Percentiles rank a stretch among this genome's conserved stretches.
Evolutionary conservation across 805 yeast genomes (phyloP).

Genomic region (Dipodascopsis uninucleata): DNA sequence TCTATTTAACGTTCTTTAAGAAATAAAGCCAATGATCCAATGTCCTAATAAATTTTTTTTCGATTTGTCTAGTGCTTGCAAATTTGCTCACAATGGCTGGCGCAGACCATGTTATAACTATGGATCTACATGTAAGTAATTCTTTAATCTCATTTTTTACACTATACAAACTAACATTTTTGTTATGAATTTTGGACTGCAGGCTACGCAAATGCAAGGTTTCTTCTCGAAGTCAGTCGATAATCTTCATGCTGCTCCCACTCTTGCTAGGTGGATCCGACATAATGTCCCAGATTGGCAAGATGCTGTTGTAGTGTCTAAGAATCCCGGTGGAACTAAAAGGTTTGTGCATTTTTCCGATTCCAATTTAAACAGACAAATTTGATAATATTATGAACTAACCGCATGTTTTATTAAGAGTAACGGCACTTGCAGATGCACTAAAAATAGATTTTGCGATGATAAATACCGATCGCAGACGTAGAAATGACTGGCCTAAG

Average conservation of each 20-base stretch:
- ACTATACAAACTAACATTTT: background rate
- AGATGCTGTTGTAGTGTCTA: constrained; percentile 94
- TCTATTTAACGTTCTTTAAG: background rate
- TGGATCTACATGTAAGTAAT: constrained; percentile 66
- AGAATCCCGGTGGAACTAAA: constrained; percentile 98
- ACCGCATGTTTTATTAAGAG: constrained; percentile 36
- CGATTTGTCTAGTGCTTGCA: constrained; percentile 63
- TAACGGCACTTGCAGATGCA: constrained; percentile 95
- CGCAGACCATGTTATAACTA: constrained; percentile 96
- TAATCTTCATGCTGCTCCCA: constrained; percentile 93
- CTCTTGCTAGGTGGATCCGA: constrained; percentile 92
- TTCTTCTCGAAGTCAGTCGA: constrained; percentile 97
- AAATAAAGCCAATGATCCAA: background rate
- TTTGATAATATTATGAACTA: background rate
- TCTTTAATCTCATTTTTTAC: background rate
- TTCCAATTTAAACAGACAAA: background rate
- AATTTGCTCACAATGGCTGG: constrained; percentile 96
- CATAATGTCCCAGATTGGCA: constrained; percentile 82
- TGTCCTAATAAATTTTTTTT: background rate
- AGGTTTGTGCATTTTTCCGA: constrained; percentile 42
- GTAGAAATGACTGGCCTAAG: constrained; percentile 61
- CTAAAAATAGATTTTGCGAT: constrained; percentile 94
- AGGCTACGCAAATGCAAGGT: constrained; percentile 99
- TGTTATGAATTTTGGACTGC: constrained; percentile 29
- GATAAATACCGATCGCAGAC: constrained; percentile 97